Evolutionary conservation across 1,284 basidiomycete genomes (phyloP), one percentile per base, ranked within the genome.

Genomic region (Rugosomyces carneus): DNA sequence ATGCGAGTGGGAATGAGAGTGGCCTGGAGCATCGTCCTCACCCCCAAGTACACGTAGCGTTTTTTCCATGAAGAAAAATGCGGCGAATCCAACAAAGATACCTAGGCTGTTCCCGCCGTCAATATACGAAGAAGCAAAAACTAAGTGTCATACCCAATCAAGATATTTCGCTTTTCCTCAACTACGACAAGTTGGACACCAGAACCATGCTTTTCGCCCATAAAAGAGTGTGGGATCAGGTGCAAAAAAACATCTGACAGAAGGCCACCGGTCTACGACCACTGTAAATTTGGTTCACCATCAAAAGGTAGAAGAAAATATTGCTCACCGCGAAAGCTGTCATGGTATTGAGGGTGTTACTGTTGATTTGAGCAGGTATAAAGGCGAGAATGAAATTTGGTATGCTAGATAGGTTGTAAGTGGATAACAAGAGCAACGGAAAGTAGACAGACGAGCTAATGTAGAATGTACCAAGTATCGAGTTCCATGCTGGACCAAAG

Each of bases 331-430:
- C 86, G 61, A 89, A 89, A 7, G 86, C 85, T 32, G 87, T 93
- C 89, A 93, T 93, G 5, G 87, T 92, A 59, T 93, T 93, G 46
- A 93, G 73, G 36, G 88, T 91, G 60, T 89, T 75, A 11, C 76
- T 73, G 64, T 85, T 81, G 57, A 93, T 89, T 61, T 90, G 73
- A 38, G 87, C 84, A 19, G 90, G 90, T 52, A 93, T 93, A 60
- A 92, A 90, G 6, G 88, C 84, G 40, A 94, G 81, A 55, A 94
- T 91, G 58, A 93, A 89, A 69, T 94, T 94, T 43, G 90, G 91
- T 45, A 93, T 79, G 35, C 89, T 91, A 61, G 41, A 16, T 7
- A 1, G 48, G 57, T n/a, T 18, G 32, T 50, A 3, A 44, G 44
- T 7, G 37, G 23, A 11, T 9, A 26, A n/a, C 6, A 21, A 21